phyloP scores from a whole-genome alignment of 2,329 filamentous ascomycete genomes.

The Lecanosticta acicola region DNA sequence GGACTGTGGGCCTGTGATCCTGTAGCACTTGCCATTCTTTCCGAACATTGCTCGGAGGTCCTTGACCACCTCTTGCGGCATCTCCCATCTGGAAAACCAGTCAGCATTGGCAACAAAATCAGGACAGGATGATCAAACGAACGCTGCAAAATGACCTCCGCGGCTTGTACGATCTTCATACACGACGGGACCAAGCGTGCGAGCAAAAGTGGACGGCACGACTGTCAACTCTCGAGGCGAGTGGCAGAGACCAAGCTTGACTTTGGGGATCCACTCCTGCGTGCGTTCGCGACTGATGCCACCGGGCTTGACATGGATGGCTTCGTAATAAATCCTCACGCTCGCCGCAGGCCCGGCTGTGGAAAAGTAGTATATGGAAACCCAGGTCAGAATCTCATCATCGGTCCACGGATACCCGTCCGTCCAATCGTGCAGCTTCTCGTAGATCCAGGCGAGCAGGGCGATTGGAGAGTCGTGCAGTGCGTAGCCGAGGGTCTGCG shows the following conservation, averaged over 20 bases:
- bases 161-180: slow-evolving; percentile 46
- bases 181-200: slow-evolving; percentile 55
- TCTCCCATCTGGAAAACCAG: slow-evolving; percentile 32
- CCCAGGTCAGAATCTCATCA: slow-evolving; percentile 70
- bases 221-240: slow-evolving; percentile 56
- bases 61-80: slow-evolving; percentile 17
- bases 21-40: slow-evolving; percentile 16
- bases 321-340: slow-evolving; percentile 68
- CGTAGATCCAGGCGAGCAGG: slow-evolving; percentile 71
- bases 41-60: slow-evolving; percentile 20
- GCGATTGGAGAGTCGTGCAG: slow-evolving; percentile 65
- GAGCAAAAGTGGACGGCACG: slow-evolving; percentile 51
- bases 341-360: slow-evolving; percentile 63
- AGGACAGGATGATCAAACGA: slow-evolving; percentile 27
- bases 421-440: slow-evolving; percentile 73
- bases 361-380: slow-evolving; percentile 67
- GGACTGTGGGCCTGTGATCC: slow-evolving; percentile 12
- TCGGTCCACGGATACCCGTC: slow-evolving; percentile 68
- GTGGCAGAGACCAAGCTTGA: slow-evolving; percentile 50
- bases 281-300: slow-evolving; percentile 32
- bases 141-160: slow-evolving; percentile 57
- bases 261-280: slow-evolving; percentile 39
- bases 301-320: slow-evolving; percentile 35
- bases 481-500: slow-evolving; percentile 65
- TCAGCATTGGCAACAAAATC: background rate